Evolutionary conservation across 768 basidiomycete species (phyloP).

Genomic region (Pleurotus ostreatus): DNA sequence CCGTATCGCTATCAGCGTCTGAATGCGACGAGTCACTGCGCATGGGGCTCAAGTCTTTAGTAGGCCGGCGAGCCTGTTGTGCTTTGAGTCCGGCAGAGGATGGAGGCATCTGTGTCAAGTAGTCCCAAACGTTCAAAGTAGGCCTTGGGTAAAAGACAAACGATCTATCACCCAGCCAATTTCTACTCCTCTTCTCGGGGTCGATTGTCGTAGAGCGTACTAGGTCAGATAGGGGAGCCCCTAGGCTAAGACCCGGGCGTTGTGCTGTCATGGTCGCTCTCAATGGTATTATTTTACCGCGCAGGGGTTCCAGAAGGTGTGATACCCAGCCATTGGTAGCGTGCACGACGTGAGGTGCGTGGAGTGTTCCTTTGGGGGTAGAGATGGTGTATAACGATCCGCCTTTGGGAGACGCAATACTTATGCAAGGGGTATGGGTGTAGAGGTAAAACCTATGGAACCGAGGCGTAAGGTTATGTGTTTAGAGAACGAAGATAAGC

Average conservation of each 20-base stretch:
- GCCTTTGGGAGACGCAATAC: conserved; percentile 11
- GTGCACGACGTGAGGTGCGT: conserved; percentile 65
- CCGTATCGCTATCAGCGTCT: background rate
- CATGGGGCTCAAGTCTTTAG: background rate
- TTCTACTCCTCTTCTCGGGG: background rate
- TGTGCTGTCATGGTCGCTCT: conserved; percentile 66
- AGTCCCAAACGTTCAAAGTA: conserved; percentile 47
- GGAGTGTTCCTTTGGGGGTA: conserved; percentile 59
- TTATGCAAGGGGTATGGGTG: conserved; percentile 32
- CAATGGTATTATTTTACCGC: conserved; percentile 57
- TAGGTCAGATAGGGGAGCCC: conserved; percentile 6
- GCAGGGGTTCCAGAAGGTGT: conserved; percentile 62
- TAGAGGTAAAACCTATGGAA: conserved; percentile 50
- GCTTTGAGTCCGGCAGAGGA: background rate
- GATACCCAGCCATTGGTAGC: conserved; percentile 84
- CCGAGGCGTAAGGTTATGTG: background rate
- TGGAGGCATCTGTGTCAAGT: conserved; percentile 52
- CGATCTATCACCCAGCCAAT: conserved; percentile 42
- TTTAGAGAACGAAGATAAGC: conserved; percentile 1
- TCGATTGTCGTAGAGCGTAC: background rate
- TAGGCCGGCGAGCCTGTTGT: background rate
- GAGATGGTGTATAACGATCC: conserved; percentile 43
- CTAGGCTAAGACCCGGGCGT: conserved; percentile 34
- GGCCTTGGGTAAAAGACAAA: conserved; percentile 54
- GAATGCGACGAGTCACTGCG: background rate